Base-by-base conservation (phyloP, 495 filamentous ascomycete genomes). In the Aspergillus avenaceus region DNA sequence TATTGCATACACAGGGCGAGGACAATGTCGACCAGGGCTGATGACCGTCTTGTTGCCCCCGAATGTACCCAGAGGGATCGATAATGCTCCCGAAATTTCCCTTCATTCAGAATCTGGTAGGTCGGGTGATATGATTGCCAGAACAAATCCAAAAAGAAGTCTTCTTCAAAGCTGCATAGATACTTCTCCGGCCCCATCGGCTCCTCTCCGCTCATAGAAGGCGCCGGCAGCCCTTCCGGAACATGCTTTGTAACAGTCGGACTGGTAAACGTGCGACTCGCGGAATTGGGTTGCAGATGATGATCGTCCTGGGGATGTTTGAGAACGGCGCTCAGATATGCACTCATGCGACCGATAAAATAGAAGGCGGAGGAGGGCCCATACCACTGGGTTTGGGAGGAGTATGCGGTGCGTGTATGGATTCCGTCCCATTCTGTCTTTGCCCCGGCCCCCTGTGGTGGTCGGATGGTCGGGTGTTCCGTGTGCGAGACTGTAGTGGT, bases 1-100 rank as follows among this genome's bases (percentile, higher is more conserved):
- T 76, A 73, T 56, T 81, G 77, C 68, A 82, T 78, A 45, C 72
- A 78, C 13, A 81, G 40, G 8, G 79, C 79, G 18, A 83, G 58
- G 27, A 80, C 56, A 14, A 81, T 77, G 49, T 83, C 79, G 9
- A 77, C 76, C 1, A 82, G 66, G 5, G 78, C 70, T 6, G 75
- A 81, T 8, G 75, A 66, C 51, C 65, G 71, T 3, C 79, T 69
- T 6, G 48, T 49, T 11, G 54, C 55, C 2, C 54, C 62, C 11
- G 61, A 58, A 19, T 45, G 54, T 12, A 52, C 59, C 72, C 73
- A 77, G 3, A 81, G 62, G 12, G 76, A 73, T 5, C 66, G 55
- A 52, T 80, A 77, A 50, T 80, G 65, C 22, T 64, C 60, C 41
- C 61, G 69, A 49, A 82, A 78, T 13, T 74, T 63, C 9, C 54